Evolutionary conservation across 2,329 filamentous ascomycete genomes (phyloP), one percentile per base, ranked within the genome.

Genomic region (Phaeosphaeriaceae sp.): DNA sequence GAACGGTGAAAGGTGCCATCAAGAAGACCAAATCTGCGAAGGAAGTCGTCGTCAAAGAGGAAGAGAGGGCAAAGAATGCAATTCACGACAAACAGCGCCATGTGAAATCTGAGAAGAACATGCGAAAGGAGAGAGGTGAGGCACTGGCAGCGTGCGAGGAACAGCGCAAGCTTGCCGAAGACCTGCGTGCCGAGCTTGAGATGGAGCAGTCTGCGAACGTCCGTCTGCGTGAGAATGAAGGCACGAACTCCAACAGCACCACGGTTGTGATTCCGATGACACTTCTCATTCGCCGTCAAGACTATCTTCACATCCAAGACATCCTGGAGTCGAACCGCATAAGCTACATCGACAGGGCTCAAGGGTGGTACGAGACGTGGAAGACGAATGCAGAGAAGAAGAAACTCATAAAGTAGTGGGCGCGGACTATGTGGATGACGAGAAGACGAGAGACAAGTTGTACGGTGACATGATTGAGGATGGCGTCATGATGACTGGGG

Each of bases 21-120:
- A 67, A 60, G 49, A 68, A 67, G 40, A 53, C 57, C 13, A 57
- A 55, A 36, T 62, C 64, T 20, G 63, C 64, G 3, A 69, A 66
- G 41, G 53, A 65, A 6, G 41, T 59, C 3, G 65, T 57, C 2
- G 45, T 24, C 15, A 61, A 66, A 33, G 58, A 65, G 21, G 60
- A 63, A 33, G 58, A 58, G 27, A 68, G 64, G n/a, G 63, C 65
- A 0, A 67, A 67, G 22, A 46, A 48, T 11, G 67, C 62, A 1
- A 47, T 64, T 7, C 42, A 58, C 3, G 60, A 65, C 27, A 63
- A 62, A 10, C 57, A 67, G 7, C 51, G 48, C 15, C 63, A 58
- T 13, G 31, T 58, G 7, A 19, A 53, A 4, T 59, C 56, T n/a
- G 56, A 68, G 47, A 53, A 53, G 7, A 60, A 62, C 45, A 63